Conservation (phyloP, 352 stramenopile genomes). For the Phytopythium cucurbitacearum region DNA sequence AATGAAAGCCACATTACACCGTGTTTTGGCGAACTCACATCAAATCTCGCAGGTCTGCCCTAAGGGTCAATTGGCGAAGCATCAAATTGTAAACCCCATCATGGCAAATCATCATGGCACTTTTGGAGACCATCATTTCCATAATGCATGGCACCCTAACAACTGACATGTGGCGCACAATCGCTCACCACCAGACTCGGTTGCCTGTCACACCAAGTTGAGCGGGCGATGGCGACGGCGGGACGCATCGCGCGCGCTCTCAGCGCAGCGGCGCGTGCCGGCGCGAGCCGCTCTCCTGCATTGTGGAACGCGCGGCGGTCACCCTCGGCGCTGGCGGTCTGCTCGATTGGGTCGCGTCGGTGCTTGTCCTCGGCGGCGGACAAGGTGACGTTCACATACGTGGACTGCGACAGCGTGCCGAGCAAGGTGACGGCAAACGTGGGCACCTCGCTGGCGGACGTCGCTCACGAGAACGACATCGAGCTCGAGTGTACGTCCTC, state of each 20-base stretch:
- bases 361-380: slow-evolving; percentile 29
- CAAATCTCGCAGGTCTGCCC: too few relatives aligned
- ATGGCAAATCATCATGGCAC: too few relatives aligned
- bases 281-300: not conserved
- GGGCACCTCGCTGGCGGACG: slow-evolving; percentile 84
- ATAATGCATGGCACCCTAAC: too few relatives aligned
- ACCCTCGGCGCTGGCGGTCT: not conserved
- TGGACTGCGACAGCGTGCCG: slow-evolving; percentile 74
- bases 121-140: too few relatives aligned
- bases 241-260: slow-evolving; percentile 2
- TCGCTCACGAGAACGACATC: slow-evolving; percentile 92
- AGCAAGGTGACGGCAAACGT: slow-evolving; percentile 63
- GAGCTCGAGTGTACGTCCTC: slow-evolving; percentile 75
- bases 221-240: slow-evolving; percentile 4
- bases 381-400: slow-evolving; percentile 77
- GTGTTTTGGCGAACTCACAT: too few relatives aligned
- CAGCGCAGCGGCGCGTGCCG: slow-evolving; percentile 5
- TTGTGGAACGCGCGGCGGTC: slow-evolving; percentile 3
- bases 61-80: too few relatives aligned
- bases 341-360: not conserved
- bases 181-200: too few relatives aligned
- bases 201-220: too few relatives aligned
- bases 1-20: too few relatives aligned
- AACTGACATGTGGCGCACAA: too few relatives aligned
- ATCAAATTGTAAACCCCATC: too few relatives aligned